Evolutionary conservation across 345 rosid species (phyloP), one percentile per base, ranked within the genome.

Genomic region (Dimocarpus longan): DNA sequence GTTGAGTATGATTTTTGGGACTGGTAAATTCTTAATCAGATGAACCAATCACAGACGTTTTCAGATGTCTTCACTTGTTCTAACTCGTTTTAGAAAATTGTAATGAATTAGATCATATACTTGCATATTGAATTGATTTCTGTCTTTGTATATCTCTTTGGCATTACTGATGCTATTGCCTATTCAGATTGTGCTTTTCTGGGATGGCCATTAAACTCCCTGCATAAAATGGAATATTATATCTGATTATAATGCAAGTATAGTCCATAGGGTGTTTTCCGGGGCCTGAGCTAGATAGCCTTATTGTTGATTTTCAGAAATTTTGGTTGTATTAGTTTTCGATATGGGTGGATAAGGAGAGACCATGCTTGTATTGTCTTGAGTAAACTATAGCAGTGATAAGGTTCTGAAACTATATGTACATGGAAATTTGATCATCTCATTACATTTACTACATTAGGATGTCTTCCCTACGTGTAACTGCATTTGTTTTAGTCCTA

Each of bases 301-400:
- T 74, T 62, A 26, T 62, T 74, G 21, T 44, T 26, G 0, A 75
- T 32, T 72, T 75, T 64, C 12, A 75, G 46, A 65, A 46, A 44
- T 48, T 48, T 46, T 28, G 19, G n/a, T 46, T 40, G 63, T 10
- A 46, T 10, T 16, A 73, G 22, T 24, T 60, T 32, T 5, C 48
- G 8, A 10, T n/a, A 65, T 48, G 9, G 10, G n/a, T 28, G 9
- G 70, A 10, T 32, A 32, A 3, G 4, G 8, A 19, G 60, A 43
- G 39, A 64, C 8, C 24, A 24, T 65, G 70, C 60, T n/a, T 64
- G 8, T 13, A 60, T 4, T 40, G 56, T 32, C 8, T 46, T 62
- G 46, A 16, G 24, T 19, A 13, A 18, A 43, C 42, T 43, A 43
- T 65, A n/a, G 26, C 44, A 22, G 39, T 43, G 42, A 26, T 63